Percentiles rank a stretch among this genome's conserved stretches.
phyloP scores from a whole-genome alignment of 306 rosid genomes.

The Lathyrus oleraceus region DNA sequence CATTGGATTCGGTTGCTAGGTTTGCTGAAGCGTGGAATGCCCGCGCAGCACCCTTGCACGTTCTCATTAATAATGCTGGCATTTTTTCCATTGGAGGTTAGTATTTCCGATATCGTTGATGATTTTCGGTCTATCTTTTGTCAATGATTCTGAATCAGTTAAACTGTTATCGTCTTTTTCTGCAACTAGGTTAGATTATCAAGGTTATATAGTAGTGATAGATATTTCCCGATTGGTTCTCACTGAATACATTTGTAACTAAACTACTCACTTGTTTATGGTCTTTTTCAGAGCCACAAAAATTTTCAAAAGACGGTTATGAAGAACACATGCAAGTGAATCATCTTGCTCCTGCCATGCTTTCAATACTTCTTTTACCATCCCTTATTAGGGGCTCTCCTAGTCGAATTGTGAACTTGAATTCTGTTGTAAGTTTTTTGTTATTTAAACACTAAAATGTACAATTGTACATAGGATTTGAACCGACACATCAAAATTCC shows the following conservation, averaged over 20 bases:
- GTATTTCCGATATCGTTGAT: slow-evolving; percentile 23
- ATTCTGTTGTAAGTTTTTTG: slow-evolving; percentile 74
- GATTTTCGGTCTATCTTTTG: slow-evolving; percentile 4
- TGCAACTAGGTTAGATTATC: neutral
- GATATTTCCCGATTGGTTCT: slow-evolving; percentile 14
- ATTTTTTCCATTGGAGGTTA: slow-evolving; percentile 95
- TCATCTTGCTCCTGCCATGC: slow-evolving; percentile 95
- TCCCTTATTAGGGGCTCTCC: slow-evolving; percentile 94
- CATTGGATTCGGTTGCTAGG: slow-evolving; percentile 84
- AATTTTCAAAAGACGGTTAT: slow-evolving; percentile 83
- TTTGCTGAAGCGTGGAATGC: slow-evolving; percentile 90
- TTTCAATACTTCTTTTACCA: slow-evolving; percentile 90
- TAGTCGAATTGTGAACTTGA: slow-evolving; percentile 88
- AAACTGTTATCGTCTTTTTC: neutral
- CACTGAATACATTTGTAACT: slow-evolving; percentile 29
- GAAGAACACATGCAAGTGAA: slow-evolving; percentile 99
- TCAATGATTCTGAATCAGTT: slow-evolving; percentile 17
- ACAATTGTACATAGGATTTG: neutral
- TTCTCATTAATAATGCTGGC: slow-evolving; percentile 96
- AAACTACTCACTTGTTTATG: slow-evolving; percentile 28
- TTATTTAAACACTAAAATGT: slow-evolving; percentile 9
- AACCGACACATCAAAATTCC: neutral
- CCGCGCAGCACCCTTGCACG: slow-evolving; percentile 80
- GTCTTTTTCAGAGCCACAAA: slow-evolving; percentile 75
- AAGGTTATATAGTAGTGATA: neutral